A percentile compares a stretch with the other conserved stretches of the same genome.
phyloP scores from a whole-genome alignment of 495 filamentous ascomycete genomes.

The Sphaerosporella brunnea region DNA sequence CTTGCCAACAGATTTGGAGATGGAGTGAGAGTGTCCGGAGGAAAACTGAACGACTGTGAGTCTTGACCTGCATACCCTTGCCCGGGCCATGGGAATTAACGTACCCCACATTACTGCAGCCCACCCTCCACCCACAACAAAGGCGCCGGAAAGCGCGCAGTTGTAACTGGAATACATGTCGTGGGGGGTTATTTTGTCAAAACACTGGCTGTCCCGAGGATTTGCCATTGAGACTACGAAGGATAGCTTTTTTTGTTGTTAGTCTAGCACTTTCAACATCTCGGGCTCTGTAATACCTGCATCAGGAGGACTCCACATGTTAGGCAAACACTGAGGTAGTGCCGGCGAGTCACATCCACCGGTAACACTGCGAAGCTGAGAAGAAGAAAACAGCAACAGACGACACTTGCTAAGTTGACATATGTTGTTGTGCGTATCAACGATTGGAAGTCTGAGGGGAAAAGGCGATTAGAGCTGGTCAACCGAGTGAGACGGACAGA shows the following conservation, averaged over 20 bases:
- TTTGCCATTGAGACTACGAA: slow-evolving; percentile 83
- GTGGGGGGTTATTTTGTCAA: slow-evolving; percentile 78
- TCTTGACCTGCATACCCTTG: not conserved
- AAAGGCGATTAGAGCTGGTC: slow-evolving; percentile 9
- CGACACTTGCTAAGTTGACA: slow-evolving; percentile 57
- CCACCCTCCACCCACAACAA: slow-evolving; percentile 73
- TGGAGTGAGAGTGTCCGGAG: slow-evolving; percentile 80
- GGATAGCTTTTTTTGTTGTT: slow-evolving; percentile 54
- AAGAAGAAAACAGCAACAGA: slow-evolving; percentile 57
- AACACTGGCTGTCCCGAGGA: slow-evolving; percentile 59
- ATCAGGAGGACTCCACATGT: slow-evolving; percentile 56
- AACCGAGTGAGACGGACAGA: not conserved
- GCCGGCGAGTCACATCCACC: slow-evolving; percentile 74
- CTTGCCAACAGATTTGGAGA: slow-evolving; percentile 94
- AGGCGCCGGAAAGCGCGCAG: slow-evolving; percentile 76
- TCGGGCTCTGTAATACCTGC: too few relatives aligned
- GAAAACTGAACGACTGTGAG: slow-evolving; percentile 39
- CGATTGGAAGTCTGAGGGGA: slow-evolving; percentile 45
- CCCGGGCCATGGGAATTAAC: slow-evolving; percentile 9
- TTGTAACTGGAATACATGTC: slow-evolving; percentile 67
- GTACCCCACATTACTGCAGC: slow-evolving; percentile 62
- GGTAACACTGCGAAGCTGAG: slow-evolving; percentile 69
- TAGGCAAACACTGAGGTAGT: slow-evolving; percentile 81
- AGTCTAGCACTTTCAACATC: too few relatives aligned
- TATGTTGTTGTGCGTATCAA: slow-evolving; percentile 52